These are phyloP conservation scores for Hymenoscyphus infarciens DNA, from an alignment of 2,329 filamentous ascomycete genomes.

Conservation along the genomic window DNA sequence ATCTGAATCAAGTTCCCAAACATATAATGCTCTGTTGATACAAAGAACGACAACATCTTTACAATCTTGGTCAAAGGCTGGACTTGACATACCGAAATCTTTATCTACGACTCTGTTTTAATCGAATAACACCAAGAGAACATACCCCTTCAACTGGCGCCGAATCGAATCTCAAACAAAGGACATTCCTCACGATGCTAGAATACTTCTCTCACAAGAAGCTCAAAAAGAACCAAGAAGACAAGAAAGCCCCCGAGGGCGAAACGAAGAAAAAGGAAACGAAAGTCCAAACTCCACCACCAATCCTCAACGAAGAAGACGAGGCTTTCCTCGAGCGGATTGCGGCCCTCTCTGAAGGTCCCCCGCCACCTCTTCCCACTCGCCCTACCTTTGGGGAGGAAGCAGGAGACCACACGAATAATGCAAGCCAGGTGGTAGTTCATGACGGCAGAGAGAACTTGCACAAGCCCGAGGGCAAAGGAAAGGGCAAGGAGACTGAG, in stretches of 20 bases:
- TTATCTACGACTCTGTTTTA: neutral
- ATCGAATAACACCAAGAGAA: too few relatives aligned
- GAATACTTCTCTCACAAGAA: constrained; percentile 63
- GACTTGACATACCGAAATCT: neutral
- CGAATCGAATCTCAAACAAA: neutral
- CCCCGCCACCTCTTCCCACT: constrained; percentile 50
- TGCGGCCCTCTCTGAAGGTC: constrained; percentile 44
- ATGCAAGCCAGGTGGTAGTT: constrained; percentile 39
- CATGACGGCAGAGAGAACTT: constrained; percentile 36
- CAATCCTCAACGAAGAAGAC: constrained; percentile 54
- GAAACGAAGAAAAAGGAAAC: constrained; percentile 42
- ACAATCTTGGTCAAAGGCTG: neutral
- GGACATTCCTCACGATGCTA: constrained; percentile 45
- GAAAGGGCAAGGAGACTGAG: constrained; percentile 29
- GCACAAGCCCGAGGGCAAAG: constrained; percentile 7
- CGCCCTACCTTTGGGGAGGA: constrained; percentile 24
- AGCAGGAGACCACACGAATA: constrained; percentile 28
- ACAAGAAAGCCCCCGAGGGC: constrained; percentile 39
- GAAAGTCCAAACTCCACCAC: constrained; percentile 28
- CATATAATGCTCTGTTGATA: neutral
- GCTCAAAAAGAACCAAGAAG: constrained; percentile 55
- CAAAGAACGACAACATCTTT: neutral
- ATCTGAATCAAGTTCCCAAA: too few relatives aligned
- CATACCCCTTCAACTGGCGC: too few relatives aligned
- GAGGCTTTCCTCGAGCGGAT: constrained; percentile 56